These are phyloP conservation scores for Coelastrella sp. DNA, from an alignment of 139 green algal genomes.

Conservation along the genomic window DNA sequence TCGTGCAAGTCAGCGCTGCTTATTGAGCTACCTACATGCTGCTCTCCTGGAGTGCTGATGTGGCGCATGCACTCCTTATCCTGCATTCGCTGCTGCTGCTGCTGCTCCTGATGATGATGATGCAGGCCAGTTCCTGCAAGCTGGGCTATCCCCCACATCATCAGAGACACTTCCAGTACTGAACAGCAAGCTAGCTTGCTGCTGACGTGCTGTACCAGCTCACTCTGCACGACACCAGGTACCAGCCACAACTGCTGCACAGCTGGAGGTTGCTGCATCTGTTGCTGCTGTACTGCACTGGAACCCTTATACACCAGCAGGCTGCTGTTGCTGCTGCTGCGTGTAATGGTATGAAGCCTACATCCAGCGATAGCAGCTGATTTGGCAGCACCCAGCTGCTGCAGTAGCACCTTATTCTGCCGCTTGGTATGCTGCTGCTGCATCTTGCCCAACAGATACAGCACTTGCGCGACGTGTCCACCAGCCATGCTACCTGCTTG, in stretches of 20 bases:
- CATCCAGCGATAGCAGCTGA: not conserved
- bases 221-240: not conserved
- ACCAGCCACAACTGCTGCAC: constrained; percentile 1
- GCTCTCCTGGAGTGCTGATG: no score
- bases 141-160: constrained; percentile 28
- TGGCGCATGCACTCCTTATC: not conserved
- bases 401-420: not conserved
- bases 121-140: not conserved
- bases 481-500: not conserved
- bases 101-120: not conserved
- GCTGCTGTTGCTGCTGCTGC: not conserved
- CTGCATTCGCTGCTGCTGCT: not conserved
- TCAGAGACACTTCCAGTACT: not conserved
- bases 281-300: not conserved
- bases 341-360: no score
- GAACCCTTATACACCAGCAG: not conserved
- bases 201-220: not conserved
- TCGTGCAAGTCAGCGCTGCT: not conserved
- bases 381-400: constrained; percentile 9
- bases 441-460: constrained; percentile 36
- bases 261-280: not conserved
- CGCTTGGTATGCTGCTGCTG: constrained; percentile 18
- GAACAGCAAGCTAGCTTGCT: not conserved
- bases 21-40: not conserved
- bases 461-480: constrained; percentile 5